A percentile compares a stretch with the other conserved stretches of the same genome.
These are phyloP conservation scores for Irpex sp. DNA, from an alignment of 1,284 basidiomycete genomes.

Conservation along the genomic window DNA sequence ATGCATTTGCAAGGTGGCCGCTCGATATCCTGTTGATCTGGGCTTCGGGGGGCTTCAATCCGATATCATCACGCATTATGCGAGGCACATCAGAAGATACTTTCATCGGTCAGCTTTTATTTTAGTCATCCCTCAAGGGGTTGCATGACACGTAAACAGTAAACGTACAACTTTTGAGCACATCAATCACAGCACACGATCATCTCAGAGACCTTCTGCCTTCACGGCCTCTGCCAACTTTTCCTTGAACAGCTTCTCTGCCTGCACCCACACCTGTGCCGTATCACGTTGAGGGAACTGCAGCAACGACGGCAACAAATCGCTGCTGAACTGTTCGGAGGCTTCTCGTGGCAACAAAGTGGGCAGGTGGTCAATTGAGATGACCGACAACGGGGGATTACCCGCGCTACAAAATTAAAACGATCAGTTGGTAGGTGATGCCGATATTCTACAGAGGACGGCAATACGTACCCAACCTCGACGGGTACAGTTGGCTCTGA, in stretches of 20 bases:
- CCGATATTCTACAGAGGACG: not conserved
- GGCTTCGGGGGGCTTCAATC: too few species aligned
- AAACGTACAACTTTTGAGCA: slow-evolving; percentile 4
- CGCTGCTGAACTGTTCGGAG: slow-evolving; percentile 92
- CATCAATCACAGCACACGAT: not conserved
- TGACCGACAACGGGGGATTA: slow-evolving; percentile 73
- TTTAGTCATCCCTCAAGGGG: not conserved
- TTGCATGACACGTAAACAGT: not conserved
- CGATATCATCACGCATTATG: too few species aligned
- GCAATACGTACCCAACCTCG: slow-evolving; percentile 60
- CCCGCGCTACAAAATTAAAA: slow-evolving; percentile 38
- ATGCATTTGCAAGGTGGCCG: too few species aligned
- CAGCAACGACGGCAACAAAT: slow-evolving; percentile 86
- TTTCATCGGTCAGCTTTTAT: not conserved
- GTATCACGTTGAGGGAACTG: slow-evolving; percentile 67
- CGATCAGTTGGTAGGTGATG: not conserved
- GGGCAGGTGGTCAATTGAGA: slow-evolving; percentile 98
- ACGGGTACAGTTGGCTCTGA: slow-evolving; percentile 91
- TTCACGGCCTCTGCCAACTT: slow-evolving; percentile 70
- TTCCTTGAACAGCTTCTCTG: slow-evolving; percentile 81
- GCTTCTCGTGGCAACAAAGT: slow-evolving; percentile 95
- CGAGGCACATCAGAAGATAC: not conserved
- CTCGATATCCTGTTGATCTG: too few species aligned
- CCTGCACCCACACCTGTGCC: slow-evolving; percentile 87
- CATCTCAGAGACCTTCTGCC: slow-evolving; percentile 30